These are phyloP conservation scores for Omphalotus guepiniiformis DNA, from an alignment of 768 basidiomycete species.

Conservation along the genomic window DNA sequence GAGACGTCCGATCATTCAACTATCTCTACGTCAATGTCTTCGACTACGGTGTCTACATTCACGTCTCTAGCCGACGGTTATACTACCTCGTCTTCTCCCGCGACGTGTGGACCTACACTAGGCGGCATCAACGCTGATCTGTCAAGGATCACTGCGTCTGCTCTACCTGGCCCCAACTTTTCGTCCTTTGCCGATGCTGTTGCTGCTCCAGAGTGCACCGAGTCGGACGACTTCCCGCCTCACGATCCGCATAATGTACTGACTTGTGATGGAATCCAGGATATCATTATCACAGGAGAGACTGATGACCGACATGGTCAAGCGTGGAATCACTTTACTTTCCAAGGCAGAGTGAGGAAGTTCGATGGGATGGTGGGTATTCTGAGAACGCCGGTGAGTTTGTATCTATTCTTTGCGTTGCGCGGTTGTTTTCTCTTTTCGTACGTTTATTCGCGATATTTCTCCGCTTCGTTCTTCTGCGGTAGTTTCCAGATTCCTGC, in stretches of 20 bases:
- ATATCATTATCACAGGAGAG: slow-evolving; percentile 46
- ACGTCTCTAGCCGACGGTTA: too few relatives aligned
- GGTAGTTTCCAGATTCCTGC: too few relatives aligned
- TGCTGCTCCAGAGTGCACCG: neutral
- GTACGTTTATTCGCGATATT: neutral
- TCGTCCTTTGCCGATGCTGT: neutral
- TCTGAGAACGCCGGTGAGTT: slow-evolving; percentile 15
- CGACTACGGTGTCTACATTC: neutral
- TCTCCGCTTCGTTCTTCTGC: neutral
- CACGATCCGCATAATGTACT: slow-evolving; percentile 4
- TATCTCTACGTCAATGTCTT: neutral
- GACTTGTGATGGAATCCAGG: slow-evolving; percentile 38
- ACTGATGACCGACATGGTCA: slow-evolving; percentile 34
- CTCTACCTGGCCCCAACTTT: too few relatives aligned
- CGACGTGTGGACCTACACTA: too few relatives aligned
- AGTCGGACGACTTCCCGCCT: neutral
- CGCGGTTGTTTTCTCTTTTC: neutral
- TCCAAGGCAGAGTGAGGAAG: slow-evolving; percentile 31
- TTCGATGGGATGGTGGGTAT: slow-evolving; percentile 32
- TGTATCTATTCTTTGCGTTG: slow-evolving; percentile 5
- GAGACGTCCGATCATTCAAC: neutral
- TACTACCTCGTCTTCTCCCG: too few relatives aligned
- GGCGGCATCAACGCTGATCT: too few relatives aligned
- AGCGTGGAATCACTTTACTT: slow-evolving; percentile 32
- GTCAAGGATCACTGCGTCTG: too few relatives aligned